Evolutionary conservation across 1,139 yeast species (phyloP), one percentile per base, ranked within the genome.

Genomic region (Hanseniaspora sp.): DNA sequence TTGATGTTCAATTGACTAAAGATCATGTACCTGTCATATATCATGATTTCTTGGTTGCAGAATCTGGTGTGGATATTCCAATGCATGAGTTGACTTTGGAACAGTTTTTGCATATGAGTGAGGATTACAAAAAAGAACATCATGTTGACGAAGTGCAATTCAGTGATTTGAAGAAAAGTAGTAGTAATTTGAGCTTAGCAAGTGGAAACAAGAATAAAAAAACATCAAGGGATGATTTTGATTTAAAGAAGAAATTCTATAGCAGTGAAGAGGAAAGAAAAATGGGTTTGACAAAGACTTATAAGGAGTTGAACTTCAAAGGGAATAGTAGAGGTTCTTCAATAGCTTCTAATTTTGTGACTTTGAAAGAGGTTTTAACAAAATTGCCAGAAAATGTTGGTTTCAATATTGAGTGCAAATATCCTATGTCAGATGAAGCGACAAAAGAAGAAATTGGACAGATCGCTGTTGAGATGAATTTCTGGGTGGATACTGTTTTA

Each of bases 1-100:
- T 92, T 67, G 98, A 92, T 68, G 97, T 92, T 40, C 98, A 92
- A 67, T 72, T 92, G 60, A 92, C 98, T n/a, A 88, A 88, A 64
- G 97, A 92, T 68, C 75, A 75, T 59, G 81, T 87, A 12, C 97
- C 97, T 1, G 97, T 92, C 12, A 85, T 92, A 41, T 92, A 92
- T 64, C 98, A 92, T 67, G 98, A 92, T 67, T 92, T 92, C 65
- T 69, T 88, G 34, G 96, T 92, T 45, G 95, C 96, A 1, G 97
- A 92, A 67, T 82, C 95, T 3, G 98, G 98, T 12, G 88, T 86
- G 54, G 98, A 92, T 70, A 83, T 90, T 53, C 97, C 97, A 3
- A 90, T 92, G 95, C 96, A 90, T 68, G 80, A 85, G 28, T 72
- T 92, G 63, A 90, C 97, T 0, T 74, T 83, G 35, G 97, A 92